A percentile compares a stretch with the other conserved stretches of the same genome.
phyloP scores from a whole-genome alignment of 169 alveolate species.

The Cryptosporidium sp. region DNA sequence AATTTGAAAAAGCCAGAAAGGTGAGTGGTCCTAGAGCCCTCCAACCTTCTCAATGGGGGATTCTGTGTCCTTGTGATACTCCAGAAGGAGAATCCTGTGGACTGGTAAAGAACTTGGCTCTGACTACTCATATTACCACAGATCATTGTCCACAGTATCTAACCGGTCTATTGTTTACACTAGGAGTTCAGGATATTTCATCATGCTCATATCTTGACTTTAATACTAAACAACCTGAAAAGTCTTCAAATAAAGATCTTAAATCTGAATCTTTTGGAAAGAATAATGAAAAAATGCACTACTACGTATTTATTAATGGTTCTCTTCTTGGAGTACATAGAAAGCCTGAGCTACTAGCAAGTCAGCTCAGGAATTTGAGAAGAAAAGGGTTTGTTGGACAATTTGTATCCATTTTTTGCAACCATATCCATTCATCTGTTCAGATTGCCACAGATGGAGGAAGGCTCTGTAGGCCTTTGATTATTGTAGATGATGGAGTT shows the following conservation, averaged over 20 bases:
- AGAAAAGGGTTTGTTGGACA: conserved; percentile 96
- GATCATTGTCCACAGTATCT: conserved; percentile 89
- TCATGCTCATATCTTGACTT: conserved; percentile 81
- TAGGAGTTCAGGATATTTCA: conserved; percentile 86
- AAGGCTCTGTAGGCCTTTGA: conserved; percentile 97
- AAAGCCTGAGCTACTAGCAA: conserved; percentile 89
- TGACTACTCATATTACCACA: conserved; percentile 98
- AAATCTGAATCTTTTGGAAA: background rate
- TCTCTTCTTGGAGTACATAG: conserved; percentile 93
- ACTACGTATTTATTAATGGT: conserved; percentile 95
- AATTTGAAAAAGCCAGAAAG: conserved; percentile 94
- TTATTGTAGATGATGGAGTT: conserved; percentile 94
- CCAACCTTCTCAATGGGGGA: conserved; percentile 99
- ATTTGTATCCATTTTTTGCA: conserved; percentile 95
- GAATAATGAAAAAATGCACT: conserved; percentile 82
- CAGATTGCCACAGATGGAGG: conserved; percentile 99
- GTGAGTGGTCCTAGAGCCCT: conserved; percentile 99
- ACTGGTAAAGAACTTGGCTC: conserved; percentile 95
- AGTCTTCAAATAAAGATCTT: background rate
- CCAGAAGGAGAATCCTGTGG: conserved; percentile 99
- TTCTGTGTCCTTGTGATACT: conserved; percentile 99
- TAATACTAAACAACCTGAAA: conserved; percentile 15
- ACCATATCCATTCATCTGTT: conserved; percentile 91
- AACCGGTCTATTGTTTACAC: conserved; percentile 80
- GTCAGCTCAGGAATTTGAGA: conserved; percentile 91